Evolutionary conservation across 176 grass and related monocot genomes (phyloP).

Genomic region (Metroxylon sagu): DNA sequence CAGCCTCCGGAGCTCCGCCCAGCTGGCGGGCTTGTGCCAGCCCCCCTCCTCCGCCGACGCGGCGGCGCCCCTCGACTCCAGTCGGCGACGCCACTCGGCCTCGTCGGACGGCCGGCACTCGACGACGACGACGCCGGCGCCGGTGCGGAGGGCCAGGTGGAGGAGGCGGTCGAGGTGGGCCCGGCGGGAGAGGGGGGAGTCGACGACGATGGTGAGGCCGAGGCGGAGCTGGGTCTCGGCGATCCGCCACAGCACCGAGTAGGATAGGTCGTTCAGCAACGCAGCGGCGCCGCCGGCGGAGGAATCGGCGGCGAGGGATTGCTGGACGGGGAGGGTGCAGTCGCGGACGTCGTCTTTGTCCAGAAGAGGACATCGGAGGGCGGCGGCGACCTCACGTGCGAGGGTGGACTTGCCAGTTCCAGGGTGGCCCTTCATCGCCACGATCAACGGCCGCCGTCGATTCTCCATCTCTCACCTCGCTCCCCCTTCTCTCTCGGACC

Average conservation of each 20-base stretch:
- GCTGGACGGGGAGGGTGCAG: slow-evolving; percentile 59
- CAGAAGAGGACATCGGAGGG: slow-evolving; percentile 50
- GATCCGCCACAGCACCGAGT: slow-evolving; percentile 45
- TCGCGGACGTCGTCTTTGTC: slow-evolving; percentile 94
- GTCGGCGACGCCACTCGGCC: slow-evolving; percentile 44
- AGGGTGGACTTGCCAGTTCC: slow-evolving; percentile 85
- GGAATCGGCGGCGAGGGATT: not conserved
- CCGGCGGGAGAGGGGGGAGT: slow-evolving; percentile 56
- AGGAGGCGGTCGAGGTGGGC: slow-evolving; percentile 43
- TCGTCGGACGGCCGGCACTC: slow-evolving; percentile 49
- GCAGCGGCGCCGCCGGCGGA: not conserved
- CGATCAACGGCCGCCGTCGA: slow-evolving; percentile 23
- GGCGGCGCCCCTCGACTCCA: slow-evolving; percentile 39
- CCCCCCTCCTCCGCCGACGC: slow-evolving; percentile 7
- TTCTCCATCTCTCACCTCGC: not conserved
- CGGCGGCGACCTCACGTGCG: slow-evolving; percentile 37
- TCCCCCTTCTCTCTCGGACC: too few relatives aligned
- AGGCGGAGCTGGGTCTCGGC: slow-evolving; percentile 50
- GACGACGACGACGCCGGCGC: slow-evolving; percentile 33
- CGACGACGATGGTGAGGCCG: slow-evolving; percentile 54
- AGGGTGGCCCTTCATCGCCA: slow-evolving; percentile 87
- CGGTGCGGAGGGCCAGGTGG: slow-evolving; percentile 5
- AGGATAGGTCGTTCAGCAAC: slow-evolving; percentile 70
- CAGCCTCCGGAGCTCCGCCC: slow-evolving; percentile 52
- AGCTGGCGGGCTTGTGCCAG: slow-evolving; percentile 69